Evolutionary conservation across 2,329 filamentous ascomycete species (phyloP), one percentile per base, ranked within the genome.

Genomic region (Epichloe bromicola): DNA sequence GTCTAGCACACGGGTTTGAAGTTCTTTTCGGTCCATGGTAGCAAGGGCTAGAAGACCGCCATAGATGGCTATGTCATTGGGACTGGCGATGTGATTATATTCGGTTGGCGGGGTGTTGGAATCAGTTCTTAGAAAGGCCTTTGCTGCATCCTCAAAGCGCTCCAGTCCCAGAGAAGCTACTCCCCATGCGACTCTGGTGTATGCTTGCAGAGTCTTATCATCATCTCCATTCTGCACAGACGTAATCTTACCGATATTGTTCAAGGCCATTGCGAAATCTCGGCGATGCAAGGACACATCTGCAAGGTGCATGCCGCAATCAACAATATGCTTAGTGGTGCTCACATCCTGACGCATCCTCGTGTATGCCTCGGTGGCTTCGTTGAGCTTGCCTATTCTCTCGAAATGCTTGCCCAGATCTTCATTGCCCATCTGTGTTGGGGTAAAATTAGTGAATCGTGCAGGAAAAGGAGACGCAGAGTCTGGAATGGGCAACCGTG

Each of bases 341-440:
- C 84, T 93, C 58, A 90, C 88, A 62, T 91, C 91, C 52, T 94
- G 87, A 55, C 93, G 82, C 89, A 97, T 96, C 57, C 85, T 83
- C 56, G 76, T 73, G 64, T 87, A 97, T 2, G 87, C 79, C 57
- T 94, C 90, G 46, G 79, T 78, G 0, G 93, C 88, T 12, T 76
- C 77, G 37, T 70, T 66, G 8, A 91, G 76, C 51, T 90, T 83
- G 50, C 93, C 91, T 15, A 81, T 88, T 38, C 74, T 75, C 66
- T 94, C 87, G 55, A 85, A 84, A 67, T 95, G 89, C 54, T 80
- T 82, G 41, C 88, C 93, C 5, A 97, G 73, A 59, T 97, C 93
- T 66, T 96, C 89, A 60, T 96, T 86, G 43, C 88, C 91, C 82
- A 97, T 96, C 87, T 95, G 58, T 17, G 43, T 17, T 40, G 20